Percentiles rank a stretch among this genome's conserved stretches.
phyloP scores from a whole-genome alignment of 257 asterid species.

The Verbena officinalis region DNA sequence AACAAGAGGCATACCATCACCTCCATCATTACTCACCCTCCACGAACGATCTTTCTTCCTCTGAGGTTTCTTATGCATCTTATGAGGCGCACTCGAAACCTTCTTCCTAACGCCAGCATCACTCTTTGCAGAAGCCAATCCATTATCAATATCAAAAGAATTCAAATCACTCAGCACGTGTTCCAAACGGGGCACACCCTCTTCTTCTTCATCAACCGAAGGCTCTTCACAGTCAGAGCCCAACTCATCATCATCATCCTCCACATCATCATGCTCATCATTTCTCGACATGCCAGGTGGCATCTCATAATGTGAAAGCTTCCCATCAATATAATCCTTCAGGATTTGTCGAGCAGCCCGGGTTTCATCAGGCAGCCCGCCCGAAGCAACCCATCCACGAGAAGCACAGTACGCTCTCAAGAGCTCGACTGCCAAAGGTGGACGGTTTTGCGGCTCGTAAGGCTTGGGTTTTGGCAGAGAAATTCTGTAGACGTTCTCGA shows the following conservation, averaged over 20 bases:
- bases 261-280: slow-evolving; percentile 33
- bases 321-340: slow-evolving; percentile 96
- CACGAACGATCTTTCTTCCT: slow-evolving; percentile 86
- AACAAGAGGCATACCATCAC: slow-evolving; percentile 86
- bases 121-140: slow-evolving; percentile 51
- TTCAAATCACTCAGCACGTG: slow-evolving; percentile 69
- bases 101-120: slow-evolving; percentile 42
- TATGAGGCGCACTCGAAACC: slow-evolving; percentile 55
- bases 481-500: slow-evolving; percentile 75
- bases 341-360: slow-evolving; percentile 82
- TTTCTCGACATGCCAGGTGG: slow-evolving; percentile 61
- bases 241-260: slow-evolving; percentile 33
- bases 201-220: slow-evolving; percentile 36
- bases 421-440: slow-evolving; percentile 78
- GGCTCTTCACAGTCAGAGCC: slow-evolving; percentile 43
- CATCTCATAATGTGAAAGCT: slow-evolving; percentile 77
- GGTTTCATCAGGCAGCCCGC: slow-evolving; percentile 96
- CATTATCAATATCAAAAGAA: slow-evolving; percentile 74
- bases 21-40: slow-evolving; percentile 61
- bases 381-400: slow-evolving; percentile 88
- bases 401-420: slow-evolving; percentile 83
- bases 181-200: slow-evolving; percentile 44
- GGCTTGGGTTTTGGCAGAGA: slow-evolving; percentile 86
- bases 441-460: slow-evolving; percentile 70
- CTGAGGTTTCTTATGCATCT: slow-evolving; percentile 86